These are phyloP conservation scores for Citrus sp. DNA, from an alignment of 345 rosid species.

Conservation along the genomic window DNA sequence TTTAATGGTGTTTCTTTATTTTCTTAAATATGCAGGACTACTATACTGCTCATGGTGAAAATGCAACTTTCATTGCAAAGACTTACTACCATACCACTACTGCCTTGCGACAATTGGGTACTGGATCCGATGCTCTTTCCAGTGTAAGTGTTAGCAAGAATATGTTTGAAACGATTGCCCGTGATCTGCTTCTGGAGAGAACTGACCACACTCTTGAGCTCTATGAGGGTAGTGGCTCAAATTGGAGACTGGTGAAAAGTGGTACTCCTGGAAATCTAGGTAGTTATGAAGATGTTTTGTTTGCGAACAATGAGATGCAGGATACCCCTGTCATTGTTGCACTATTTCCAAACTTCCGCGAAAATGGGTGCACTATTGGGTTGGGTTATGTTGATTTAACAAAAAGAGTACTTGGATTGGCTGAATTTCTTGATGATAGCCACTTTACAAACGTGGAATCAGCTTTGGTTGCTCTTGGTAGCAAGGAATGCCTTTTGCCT, in stretches of 20 bases:
- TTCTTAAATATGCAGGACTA: conserved; percentile 59
- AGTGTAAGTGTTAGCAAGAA: conserved; percentile 78
- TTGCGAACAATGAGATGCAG: conserved; percentile 94
- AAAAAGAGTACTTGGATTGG: conserved; percentile 68
- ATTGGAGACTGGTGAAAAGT: conserved; percentile 78
- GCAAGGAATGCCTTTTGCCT: conserved; percentile 95
- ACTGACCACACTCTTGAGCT: conserved; percentile 88
- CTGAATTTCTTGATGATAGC: conserved; percentile 94
- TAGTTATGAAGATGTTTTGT: conserved; percentile 91
- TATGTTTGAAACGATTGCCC: conserved; percentile 83
- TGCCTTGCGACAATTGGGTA: conserved; percentile 73
- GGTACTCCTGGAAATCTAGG: conserved; percentile 96
- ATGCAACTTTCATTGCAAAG: conserved; percentile 86
- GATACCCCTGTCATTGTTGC: conserved; percentile 85
- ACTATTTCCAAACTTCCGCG: conserved; percentile 57
- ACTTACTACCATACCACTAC: conserved; percentile 89
- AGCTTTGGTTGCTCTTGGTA: conserved; percentile 84
- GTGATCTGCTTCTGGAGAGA: conserved; percentile 88
- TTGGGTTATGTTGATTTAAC: conserved; percentile 83
- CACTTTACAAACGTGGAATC: conserved; percentile 93
- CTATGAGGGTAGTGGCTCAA: conserved; percentile 87
- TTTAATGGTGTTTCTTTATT: not conserved
- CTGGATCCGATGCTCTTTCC: conserved; percentile 69
- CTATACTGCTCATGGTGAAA: conserved; percentile 88
- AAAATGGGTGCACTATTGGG: conserved; percentile 68